Evolutionary conservation across 2,329 filamentous ascomycete species (phyloP), one percentile per base, ranked within the genome.

Genomic region (Amauroascus niger): DNA sequence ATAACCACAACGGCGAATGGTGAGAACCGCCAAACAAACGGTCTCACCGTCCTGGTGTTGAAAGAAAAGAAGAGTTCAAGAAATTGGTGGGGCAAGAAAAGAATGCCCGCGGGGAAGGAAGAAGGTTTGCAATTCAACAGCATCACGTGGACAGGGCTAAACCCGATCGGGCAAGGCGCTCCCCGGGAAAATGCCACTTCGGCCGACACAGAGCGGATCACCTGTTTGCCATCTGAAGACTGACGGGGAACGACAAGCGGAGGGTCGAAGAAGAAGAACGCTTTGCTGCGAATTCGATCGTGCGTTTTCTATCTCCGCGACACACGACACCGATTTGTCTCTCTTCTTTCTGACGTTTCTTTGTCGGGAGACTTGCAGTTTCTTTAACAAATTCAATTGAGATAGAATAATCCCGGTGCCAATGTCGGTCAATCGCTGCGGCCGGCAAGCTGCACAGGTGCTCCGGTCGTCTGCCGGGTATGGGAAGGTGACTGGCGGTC

Each of bases 41-140:
- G 75, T 75, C 82, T 86, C 85, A 79, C 89, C 84, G 84, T 76
- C 69, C 80, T 82, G 84, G 70, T 80, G 71, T 68, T 72, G 76
- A 78, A 68, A 72, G 71, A 74, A 78, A 73, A 69, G 72, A 71
- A 74, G 57, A 56, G n/a, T n/a, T n/a, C n/a, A n/a, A n/a, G 58
- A 58, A 52, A 57, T n/a, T n/a, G n/a, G n/a, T n/a, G n/a, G 58
- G 52, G 40, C 46, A 52, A 47, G 47, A 55, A 56, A 26, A 1
- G 35, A 24, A 48, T 56, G 55, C 50, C 57, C 57, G 60, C 55
- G 49, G 37, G 43, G 62, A 57, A 61, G 61, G 58, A 55, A 52
- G 39, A 40, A 40, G 16, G 37, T 40, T 40, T 40, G 14, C n/a
- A 40, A 7, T 43, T 53, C 51, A 43, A 37, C 55, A 55, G 58